phyloP scores from a whole-genome alignment of 177 flowering plant species.

The Tripterygium wilfordii region DNA sequence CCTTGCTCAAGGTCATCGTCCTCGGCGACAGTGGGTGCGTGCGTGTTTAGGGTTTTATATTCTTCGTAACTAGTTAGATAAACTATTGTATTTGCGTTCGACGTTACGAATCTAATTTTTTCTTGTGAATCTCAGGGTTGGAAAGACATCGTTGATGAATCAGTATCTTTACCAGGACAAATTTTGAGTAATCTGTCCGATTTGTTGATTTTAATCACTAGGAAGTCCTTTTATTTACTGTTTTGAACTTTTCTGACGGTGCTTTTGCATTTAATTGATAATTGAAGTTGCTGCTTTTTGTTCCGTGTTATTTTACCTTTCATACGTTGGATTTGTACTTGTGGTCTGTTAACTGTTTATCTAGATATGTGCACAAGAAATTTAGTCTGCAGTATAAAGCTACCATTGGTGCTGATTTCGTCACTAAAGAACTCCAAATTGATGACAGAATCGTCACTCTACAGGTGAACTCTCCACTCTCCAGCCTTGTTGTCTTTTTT shows the following conservation, averaged over 20 bases:
- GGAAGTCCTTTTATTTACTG: neutral
- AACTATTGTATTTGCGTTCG: neutral
- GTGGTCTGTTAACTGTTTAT: slow-evolving; percentile 20
- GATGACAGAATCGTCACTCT: slow-evolving; percentile 64
- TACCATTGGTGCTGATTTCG: slow-evolving; percentile 78
- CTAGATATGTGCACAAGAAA: slow-evolving; percentile 66
- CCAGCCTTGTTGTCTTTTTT: neutral
- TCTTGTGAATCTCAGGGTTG: slow-evolving; percentile 41
- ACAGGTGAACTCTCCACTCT: slow-evolving; percentile 38
- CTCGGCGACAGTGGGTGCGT: slow-evolving; percentile 78
- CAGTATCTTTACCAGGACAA: slow-evolving; percentile 75
- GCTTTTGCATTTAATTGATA: neutral
- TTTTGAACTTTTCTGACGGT: neutral
- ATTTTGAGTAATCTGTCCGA: slow-evolving; percentile 15
- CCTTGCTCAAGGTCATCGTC: slow-evolving; percentile 70
- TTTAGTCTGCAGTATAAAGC: slow-evolving; percentile 73
- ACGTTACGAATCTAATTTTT: neutral
- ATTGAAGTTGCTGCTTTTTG: no score
- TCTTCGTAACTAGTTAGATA: neutral
- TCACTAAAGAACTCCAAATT: slow-evolving; percentile 67
- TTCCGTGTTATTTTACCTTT: no score
- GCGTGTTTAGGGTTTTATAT: slow-evolving; percentile 1
- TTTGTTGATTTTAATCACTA: neutral
- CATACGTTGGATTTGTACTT: no score
- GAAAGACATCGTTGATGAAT: no score